Evolutionary conservation across 2,329 filamentous ascomycete genomes (phyloP), one percentile per base, ranked within the genome.

Genomic region (Penicillium expansum): DNA sequence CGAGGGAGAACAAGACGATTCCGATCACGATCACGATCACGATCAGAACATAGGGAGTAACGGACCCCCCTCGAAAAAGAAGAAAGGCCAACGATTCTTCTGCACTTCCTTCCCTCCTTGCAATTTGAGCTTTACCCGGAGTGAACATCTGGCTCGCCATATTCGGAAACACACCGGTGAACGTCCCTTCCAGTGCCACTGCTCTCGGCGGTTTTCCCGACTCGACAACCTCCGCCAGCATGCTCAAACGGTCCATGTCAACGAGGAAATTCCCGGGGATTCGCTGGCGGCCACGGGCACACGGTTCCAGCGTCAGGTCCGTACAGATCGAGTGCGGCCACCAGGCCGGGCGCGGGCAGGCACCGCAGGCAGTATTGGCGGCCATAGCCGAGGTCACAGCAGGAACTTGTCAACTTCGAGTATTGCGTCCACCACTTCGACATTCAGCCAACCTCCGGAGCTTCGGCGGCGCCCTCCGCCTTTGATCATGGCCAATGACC

Each of bases 131-230:
- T 99, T 99, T 71, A 97, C 94, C 0, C 82, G 94, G 60, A 97
- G 93, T 70, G 94, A 99, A 73, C 94, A 99, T 79, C 76, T 99
- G 59, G 93, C 93, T 16, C 85, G 94, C 50, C 94, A 99, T 70
- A 97, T 99, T 66, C 86, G 92, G 88, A 97, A 97, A 83, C 94
- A 99, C 70, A 99, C 94, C 0, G 94, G 94, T 52, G 94, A 99
- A 78, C 87, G 94, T 29, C 94, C 94, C 0, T 99, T 97, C 68
- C 90, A 95, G 74, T 99, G 94, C 66, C 94, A 97, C 74, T 99
- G 94, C 75, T 91, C 89, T 2, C 86, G 94, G 49, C 86, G 92
- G 54, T 99, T 99, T 73, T 97, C 94, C 10, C 86, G 93, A 48
- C 83, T 97, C 44, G 93, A 99, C 74, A 99, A 99, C 70, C 79